These are phyloP conservation scores for Cutaneotrichosporon mucoides DNA, from an alignment of 1,284 basidiomycete species.

Conservation along the genomic window DNA sequence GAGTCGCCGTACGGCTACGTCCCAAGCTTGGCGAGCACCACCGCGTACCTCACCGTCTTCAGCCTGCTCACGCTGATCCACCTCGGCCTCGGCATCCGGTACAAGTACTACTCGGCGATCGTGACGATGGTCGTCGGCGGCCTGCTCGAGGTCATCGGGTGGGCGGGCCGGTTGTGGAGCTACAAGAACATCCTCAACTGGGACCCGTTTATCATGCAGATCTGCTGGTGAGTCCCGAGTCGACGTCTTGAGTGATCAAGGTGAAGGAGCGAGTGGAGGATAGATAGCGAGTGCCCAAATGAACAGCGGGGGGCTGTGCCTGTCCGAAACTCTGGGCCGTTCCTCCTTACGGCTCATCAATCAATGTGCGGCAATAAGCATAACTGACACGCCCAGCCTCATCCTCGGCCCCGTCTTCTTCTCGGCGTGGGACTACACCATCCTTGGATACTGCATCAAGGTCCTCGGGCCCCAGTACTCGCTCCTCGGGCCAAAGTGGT, in stretches of 20 bases:
- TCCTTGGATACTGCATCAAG: slow-evolving; percentile 44
- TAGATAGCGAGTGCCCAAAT: no score
- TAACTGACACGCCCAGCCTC: slow-evolving; percentile 20
- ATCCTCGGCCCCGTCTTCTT: slow-evolving; percentile 49
- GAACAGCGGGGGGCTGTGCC: no score
- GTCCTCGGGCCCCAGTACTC: slow-evolving; percentile 42
- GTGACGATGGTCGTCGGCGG: slow-evolving; percentile 56
- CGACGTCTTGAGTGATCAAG: no score
- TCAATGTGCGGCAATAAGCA: no score
- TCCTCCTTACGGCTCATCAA: no score
- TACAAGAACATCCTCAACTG: slow-evolving; percentile 23
- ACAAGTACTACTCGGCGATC: slow-evolving; percentile 55
- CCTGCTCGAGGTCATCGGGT: slow-evolving; percentile 54
- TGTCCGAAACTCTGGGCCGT: no score
- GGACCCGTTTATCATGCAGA: slow-evolving; percentile 53
- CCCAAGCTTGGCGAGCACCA: slow-evolving; percentile 16
- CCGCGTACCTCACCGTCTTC: slow-evolving; percentile 34
- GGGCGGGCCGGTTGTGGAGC: slow-evolving; percentile 37
- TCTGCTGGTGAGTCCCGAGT: slow-evolving; percentile 27
- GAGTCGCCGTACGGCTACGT: slow-evolving; percentile 37
- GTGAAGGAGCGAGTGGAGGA: not conserved
- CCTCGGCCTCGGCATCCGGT: slow-evolving; percentile 49
- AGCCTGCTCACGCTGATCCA: slow-evolving; percentile 49
- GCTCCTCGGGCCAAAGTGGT: slow-evolving; percentile 35
- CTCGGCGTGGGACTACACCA: slow-evolving; percentile 38